phyloP scores from a whole-genome alignment of 1,139 yeast species.

The Zygosaccharomyces sapae region DNA sequence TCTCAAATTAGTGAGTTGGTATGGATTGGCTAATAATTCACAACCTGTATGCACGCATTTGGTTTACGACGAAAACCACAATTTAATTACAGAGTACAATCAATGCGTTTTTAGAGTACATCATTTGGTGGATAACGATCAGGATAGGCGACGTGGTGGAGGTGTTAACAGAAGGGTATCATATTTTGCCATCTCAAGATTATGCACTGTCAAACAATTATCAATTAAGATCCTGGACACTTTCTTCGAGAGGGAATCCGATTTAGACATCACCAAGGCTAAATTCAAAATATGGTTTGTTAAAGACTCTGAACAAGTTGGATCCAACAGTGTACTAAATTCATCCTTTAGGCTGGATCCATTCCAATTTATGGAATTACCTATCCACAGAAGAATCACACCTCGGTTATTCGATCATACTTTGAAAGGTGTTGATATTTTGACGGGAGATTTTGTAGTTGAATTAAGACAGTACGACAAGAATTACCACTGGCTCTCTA shows the following conservation, averaged over 20 bases:
- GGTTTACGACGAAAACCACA: slow-evolving; percentile 40
- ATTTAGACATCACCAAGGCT: slow-evolving; percentile 22
- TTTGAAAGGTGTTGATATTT: slow-evolving; percentile 25
- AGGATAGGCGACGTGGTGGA: slow-evolving; percentile 22
- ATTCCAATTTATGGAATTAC: slow-evolving; percentile 28
- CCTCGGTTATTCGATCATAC: slow-evolving; percentile 17
- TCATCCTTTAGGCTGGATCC: slow-evolving; percentile 31
- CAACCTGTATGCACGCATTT: slow-evolving; percentile 48
- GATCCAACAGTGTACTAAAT: slow-evolving; percentile 8
- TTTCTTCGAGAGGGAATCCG: slow-evolving; percentile 23
- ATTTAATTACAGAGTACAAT: slow-evolving; percentile 48
- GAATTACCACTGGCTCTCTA: slow-evolving; percentile 39
- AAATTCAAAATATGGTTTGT: slow-evolving; percentile 36
- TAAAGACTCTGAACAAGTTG: slow-evolving; percentile 16
- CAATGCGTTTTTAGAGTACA: slow-evolving; percentile 54
- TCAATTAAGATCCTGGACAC: slow-evolving; percentile 26
- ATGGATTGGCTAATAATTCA: slow-evolving; percentile 45
- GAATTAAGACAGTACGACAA: slow-evolving; percentile 31
- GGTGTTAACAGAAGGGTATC: slow-evolving; percentile 15
- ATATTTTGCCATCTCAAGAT: slow-evolving; percentile 23
- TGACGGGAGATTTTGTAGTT: slow-evolving; percentile 32
- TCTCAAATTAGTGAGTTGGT: slow-evolving; percentile 48
- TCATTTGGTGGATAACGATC: slow-evolving; percentile 37
- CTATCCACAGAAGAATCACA: slow-evolving; percentile 25
- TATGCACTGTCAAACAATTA: slow-evolving; percentile 24